Conservation (phyloP, 805 yeast genomes). For the Barnettozyma sucrosica region DNA sequence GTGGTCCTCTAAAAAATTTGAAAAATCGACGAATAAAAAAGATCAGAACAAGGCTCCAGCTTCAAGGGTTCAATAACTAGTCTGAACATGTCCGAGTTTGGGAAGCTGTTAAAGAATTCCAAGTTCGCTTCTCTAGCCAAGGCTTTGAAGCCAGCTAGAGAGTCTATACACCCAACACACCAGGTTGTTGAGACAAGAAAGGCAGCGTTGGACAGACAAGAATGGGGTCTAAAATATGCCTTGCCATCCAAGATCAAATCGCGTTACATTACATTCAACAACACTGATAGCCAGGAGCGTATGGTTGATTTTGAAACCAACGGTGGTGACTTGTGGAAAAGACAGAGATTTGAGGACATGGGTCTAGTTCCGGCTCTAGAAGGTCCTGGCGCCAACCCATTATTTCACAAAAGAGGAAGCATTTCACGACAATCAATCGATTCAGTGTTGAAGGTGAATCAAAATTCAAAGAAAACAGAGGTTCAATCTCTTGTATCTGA, state of each 20-base stretch:
- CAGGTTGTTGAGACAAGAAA: conserved; percentile 69
- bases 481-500: conserved; percentile 1
- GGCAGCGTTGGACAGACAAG: conserved; percentile 56
- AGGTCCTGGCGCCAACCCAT: conserved; percentile 28
- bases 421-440: conserved; percentile 20
- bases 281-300: conserved; percentile 59
- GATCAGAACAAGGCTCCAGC: background rate
- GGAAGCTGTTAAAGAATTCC: conserved; percentile 27
- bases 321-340: conserved; percentile 53
- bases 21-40: background rate
- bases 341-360: conserved; percentile 62
- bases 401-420: conserved; percentile 23
- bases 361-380: conserved; percentile 37
- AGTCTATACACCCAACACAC: conserved; percentile 49
- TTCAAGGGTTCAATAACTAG: background rate
- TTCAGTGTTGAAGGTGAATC: conserved; percentile 14
- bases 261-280: conserved; percentile 56
- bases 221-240: conserved; percentile 70
- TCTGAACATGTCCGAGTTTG: conserved; percentile 22
- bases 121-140: conserved; percentile 32
- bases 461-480: conserved; percentile 6
- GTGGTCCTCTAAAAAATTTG: background rate
- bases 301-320: conserved; percentile 68
- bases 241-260: conserved; percentile 58
- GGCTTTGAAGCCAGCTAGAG: conserved; percentile 14